Percentiles rank a stretch among this genome's conserved stretches.
phyloP scores from a whole-genome alignment of 345 rosid species.

The Isatis tinctoria region DNA sequence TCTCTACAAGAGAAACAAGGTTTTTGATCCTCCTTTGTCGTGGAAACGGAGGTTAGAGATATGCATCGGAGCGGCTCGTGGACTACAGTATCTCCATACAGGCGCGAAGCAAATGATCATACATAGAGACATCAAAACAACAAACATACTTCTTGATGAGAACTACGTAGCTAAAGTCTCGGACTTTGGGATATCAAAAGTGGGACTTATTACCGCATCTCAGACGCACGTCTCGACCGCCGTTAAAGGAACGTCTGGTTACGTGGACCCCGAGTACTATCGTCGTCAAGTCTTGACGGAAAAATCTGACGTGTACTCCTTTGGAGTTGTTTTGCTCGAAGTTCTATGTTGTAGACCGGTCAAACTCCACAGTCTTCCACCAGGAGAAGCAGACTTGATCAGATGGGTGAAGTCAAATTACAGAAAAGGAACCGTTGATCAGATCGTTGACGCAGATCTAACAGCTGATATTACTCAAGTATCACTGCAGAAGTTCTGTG shows the following conservation, averaged over 20 bases:
- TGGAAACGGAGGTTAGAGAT: constrained; percentile 37
- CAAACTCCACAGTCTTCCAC: constrained; percentile 9
- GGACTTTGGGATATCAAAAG: constrained; percentile 49
- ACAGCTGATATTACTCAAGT: constrained; percentile 26
- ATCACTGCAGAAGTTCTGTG: constrained; percentile 39
- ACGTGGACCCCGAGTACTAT: constrained; percentile 61
- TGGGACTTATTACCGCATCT: constrained; percentile 35
- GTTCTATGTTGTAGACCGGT: constrained; percentile 50
- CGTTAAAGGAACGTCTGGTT: constrained; percentile 54
- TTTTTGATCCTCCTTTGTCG: constrained; percentile 15
- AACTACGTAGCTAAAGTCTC: constrained; percentile 57
- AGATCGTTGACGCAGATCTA: constrained; percentile 40
- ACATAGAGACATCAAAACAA: constrained; percentile 53
- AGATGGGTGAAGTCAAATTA: constrained; percentile 1
- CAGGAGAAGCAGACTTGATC: constrained; percentile 35
- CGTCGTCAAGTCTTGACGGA: constrained; percentile 51
- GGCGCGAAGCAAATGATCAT: constrained; percentile 39
- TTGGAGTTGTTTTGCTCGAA: constrained; percentile 59
- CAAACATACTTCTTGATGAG: constrained; percentile 50
- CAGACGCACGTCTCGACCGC: constrained; percentile 45
- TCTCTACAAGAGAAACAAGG: constrained; percentile 26
- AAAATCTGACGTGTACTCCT: constrained; percentile 71
- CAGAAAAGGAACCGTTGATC: constrained; percentile 19
- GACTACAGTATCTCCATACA: constrained; percentile 36
- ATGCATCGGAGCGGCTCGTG: constrained; percentile 39